A percentile compares a stretch with the other conserved stretches of the same genome.
Conservation (phyloP, 202 grass and related monocot genomes). For the Zizania palustris region DNA sequence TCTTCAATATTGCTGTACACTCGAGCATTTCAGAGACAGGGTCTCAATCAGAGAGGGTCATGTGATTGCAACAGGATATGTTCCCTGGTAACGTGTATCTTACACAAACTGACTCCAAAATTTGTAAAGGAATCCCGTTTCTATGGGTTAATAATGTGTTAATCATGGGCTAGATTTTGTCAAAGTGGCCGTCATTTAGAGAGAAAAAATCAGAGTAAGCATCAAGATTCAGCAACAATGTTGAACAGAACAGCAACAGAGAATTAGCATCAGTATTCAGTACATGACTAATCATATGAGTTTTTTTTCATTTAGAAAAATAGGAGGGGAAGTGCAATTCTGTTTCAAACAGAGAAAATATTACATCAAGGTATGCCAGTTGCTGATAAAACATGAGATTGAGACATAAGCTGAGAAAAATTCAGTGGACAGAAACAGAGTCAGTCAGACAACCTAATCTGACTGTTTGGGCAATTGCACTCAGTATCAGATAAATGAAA, state of each 20-base stretch:
- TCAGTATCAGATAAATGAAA: background rate
- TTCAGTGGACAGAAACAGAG: background rate
- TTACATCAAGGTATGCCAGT: background rate
- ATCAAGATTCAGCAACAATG: background rate
- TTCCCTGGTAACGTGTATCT: constrained; percentile 6
- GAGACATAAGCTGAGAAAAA: background rate
- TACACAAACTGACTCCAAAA: background rate
- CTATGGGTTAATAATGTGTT: constrained; percentile 16
- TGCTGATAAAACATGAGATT: background rate
- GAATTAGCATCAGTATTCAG: background rate
- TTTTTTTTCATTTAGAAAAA: background rate
- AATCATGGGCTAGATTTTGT: background rate
- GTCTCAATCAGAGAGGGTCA: constrained; percentile 27
- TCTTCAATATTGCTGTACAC: constrained; percentile 12
- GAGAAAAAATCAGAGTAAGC: constrained; percentile 1
- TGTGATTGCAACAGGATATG: constrained; percentile 6
- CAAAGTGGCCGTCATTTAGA: background rate
- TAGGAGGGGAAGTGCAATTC: background rate
- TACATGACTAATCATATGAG: background rate
- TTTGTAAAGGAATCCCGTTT: background rate
- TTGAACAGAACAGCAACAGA: background rate
- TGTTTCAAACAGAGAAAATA: background rate
- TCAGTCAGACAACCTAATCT: constrained; percentile 29
- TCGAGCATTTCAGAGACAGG: background rate
- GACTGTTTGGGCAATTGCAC: background rate